Base-by-base conservation (phyloP, 352 stramenopile species). In the Pythium rhizo-oryzae region DNA sequence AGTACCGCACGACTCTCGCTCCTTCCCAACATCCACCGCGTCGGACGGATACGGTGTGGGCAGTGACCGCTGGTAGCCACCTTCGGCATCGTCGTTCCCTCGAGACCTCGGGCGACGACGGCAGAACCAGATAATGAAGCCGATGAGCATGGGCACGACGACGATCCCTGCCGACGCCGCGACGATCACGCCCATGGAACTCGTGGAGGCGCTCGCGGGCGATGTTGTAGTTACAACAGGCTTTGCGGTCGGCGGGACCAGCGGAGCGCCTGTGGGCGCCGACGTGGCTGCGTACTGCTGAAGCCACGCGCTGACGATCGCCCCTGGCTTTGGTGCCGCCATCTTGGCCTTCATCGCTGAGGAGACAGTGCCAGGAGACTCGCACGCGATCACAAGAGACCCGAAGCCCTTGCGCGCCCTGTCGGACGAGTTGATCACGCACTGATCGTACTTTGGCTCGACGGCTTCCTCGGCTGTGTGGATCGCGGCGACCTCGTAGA, bases 271-370 rank as follows among this genome's bases (percentile, higher is more conserved):
- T 7, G 12, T 12, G 52, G 59, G 18, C 25, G 25, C 24, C 37
- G 18, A 13, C n/a, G 4, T 59, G 8, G 49, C 35, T 23, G 23
- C 24, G 39, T 44, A 53, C 41, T 61, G n/a, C 41, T 68, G 23
- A 16, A 69, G 62, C 62, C 62, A 69, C n/a, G 28, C 33, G 41
- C 25, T 43, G 21, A 69, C 62, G 41, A 69, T 19, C 24, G n/a
- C 12, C 9, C 52, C 37, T 30, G 19, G 62, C 28, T 43, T 21
- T 4, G 62, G 62, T 23, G 37, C 16, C 21, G 30, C 4, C 52
- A 56, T 60, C 52, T 58, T 19, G 3, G 28, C 24, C 13, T 33
- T 33, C 62, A 54, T 61, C 4, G 24, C 3, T 8, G 28, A 18
- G 6, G 28, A 25, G 25, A 52, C 37, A 24, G 28, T 65, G 0